phyloP scores from a whole-genome alignment of 2,329 filamentous ascomycete genomes.

The Scedosporium dehoogii region DNA sequence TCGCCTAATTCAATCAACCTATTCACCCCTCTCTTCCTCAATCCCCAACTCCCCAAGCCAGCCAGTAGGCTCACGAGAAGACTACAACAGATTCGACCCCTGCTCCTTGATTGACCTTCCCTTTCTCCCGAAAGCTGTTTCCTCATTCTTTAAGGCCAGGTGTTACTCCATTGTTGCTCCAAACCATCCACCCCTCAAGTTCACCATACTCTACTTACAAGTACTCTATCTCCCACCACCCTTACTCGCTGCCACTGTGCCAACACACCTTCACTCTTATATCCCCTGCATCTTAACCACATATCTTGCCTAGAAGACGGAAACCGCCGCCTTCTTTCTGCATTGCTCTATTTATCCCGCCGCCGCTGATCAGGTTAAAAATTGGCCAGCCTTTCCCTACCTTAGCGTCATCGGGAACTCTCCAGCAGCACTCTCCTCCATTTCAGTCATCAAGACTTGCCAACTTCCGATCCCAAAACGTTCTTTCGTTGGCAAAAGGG shows the following conservation, averaged over 20 bases:
- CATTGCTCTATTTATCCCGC: not conserved
- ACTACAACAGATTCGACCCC: constrained; percentile 3
- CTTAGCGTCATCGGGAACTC: not conserved
- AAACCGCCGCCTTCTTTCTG: not conserved
- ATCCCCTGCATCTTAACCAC: constrained; percentile 2
- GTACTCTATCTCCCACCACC: not conserved
- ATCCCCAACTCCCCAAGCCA: not conserved
- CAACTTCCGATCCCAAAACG: not conserved
- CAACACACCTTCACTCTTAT: constrained; percentile 3
- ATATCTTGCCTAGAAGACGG: constrained; percentile 2
- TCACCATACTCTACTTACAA: not conserved
- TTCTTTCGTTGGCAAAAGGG: not conserved
- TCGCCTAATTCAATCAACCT: constrained; percentile 7
- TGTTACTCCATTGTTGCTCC: not conserved
- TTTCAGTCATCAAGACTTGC: not conserved
- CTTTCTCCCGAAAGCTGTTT: constrained; percentile 3
- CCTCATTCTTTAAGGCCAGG: not conserved
- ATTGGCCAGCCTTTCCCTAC: not conserved
- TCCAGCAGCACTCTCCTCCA: not conserved
- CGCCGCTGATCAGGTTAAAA: not conserved
- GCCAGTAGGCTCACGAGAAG: constrained; percentile 6
- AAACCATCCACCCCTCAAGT: not conserved
- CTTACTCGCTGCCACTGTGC: constrained; percentile 3
- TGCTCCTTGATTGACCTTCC: constrained; percentile 2
- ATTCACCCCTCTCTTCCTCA: constrained; percentile 6